Evolutionary conservation across 352 stramenopile genomes (phyloP).

Genomic region (Phytophthora lateralis): DNA sequence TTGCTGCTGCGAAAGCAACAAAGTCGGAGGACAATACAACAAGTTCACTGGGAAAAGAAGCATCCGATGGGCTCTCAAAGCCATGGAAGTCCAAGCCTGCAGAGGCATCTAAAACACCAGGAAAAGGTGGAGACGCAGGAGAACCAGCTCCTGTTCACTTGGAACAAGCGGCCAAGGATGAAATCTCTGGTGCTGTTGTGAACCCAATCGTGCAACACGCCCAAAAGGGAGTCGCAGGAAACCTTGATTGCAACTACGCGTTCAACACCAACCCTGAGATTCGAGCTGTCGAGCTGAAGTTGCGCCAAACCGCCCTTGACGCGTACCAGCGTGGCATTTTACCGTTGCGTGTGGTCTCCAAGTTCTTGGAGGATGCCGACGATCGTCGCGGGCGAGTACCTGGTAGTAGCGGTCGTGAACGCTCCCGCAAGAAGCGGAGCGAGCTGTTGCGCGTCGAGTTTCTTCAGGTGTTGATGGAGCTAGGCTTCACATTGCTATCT

Average conservation of each 20-base stretch:
- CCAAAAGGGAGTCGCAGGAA: slow-evolving; percentile 5
- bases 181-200: neutral
- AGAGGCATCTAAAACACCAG: neutral
- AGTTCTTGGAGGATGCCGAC: slow-evolving; percentile 63
- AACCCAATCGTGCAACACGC: neutral
- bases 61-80: slow-evolving; percentile 33
- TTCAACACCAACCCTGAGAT: slow-evolving; percentile 84
- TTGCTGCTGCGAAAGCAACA: slow-evolving; percentile 1
- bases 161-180: neutral
- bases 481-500: slow-evolving; percentile 87
- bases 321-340: slow-evolving; percentile 73
- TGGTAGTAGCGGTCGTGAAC: slow-evolving; percentile 1
- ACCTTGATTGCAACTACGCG: slow-evolving; percentile 78
- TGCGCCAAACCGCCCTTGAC: slow-evolving; percentile 72
- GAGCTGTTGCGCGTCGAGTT: slow-evolving; percentile 89
- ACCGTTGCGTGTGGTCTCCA: slow-evolving; percentile 69
- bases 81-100: slow-evolving; percentile 4
- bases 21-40: neutral
- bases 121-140: neutral
- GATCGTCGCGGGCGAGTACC: slow-evolving; percentile 27
- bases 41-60: slow-evolving; percentile 6
- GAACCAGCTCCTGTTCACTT: neutral
- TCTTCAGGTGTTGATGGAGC: slow-evolving; percentile 93
- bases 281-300: slow-evolving; percentile 85
- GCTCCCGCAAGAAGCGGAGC: slow-evolving; percentile 25